phyloP scores from a whole-genome alignment of 257 asterid species.

The Solanum verrucosum region DNA sequence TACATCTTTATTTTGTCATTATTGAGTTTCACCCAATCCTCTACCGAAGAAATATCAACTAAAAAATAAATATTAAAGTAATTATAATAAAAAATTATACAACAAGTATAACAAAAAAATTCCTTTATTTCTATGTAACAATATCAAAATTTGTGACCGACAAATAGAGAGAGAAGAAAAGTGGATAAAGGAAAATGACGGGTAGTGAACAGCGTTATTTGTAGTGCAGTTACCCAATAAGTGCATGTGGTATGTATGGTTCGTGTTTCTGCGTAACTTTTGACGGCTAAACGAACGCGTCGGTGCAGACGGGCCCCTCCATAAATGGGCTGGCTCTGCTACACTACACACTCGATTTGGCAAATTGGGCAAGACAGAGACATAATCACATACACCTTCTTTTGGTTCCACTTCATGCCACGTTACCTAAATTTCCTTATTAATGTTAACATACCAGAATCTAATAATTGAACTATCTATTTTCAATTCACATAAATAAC shows the following conservation, averaged over 20 bases:
- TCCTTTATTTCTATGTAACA: fast-evolving
- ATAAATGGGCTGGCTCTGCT: background rate
- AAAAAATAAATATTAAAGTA: too few species aligned
- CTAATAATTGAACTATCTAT: background rate
- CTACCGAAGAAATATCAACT: too few species aligned
- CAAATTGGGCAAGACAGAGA: background rate
- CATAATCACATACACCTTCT: background rate
- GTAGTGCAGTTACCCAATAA: background rate
- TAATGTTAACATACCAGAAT: background rate
- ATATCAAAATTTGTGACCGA: too few species aligned
- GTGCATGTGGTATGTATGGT: background rate
- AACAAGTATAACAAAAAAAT: too few species aligned
- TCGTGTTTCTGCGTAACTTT: background rate
- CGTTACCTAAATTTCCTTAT: background rate
- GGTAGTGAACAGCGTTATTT: background rate
- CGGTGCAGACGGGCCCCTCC: background rate
- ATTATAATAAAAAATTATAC: too few species aligned
- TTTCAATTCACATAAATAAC: background rate
- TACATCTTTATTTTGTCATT: too few species aligned
- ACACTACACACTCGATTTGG: background rate
- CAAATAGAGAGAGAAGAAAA: background rate
- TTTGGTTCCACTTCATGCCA: background rate
- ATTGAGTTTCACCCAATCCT: too few species aligned
- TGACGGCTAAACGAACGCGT: background rate
- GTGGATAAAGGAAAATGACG: background rate